Evolutionary conservation across 805 yeast genomes (phyloP), one percentile per base, ranked within the genome.

Genomic region (Ogataea kodamae): DNA sequence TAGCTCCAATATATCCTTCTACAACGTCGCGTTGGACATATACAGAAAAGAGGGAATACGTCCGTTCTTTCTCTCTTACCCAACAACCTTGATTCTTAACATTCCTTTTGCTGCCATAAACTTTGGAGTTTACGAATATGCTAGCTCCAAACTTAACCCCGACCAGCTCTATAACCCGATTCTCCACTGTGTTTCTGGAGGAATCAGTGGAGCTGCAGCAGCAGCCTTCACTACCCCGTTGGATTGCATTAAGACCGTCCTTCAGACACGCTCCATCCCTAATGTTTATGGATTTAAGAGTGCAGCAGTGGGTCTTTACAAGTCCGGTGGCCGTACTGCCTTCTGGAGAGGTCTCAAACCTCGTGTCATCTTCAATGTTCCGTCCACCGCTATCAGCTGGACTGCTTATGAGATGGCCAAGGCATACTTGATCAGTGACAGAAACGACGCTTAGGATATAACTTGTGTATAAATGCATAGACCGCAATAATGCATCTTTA

Each of bases 341-440:
- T 92, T 92, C 57, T 55, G 72, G 51, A 72, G 95, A 48, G 98
- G 98, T 12, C 68, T 87, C 52, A 78, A 81, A 52, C 97, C 98
- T 28, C 77, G 98, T 61, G 78, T 92, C 36, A 78, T 90, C 19
- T 83, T 92, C 46, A 88, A 88, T 59, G 88, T 90, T 57, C 98
- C 98, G 14, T 79, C 94, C 28, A 90, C 97, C 6, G 97, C 97
- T 13, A 88, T 90, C 42, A 80, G 95, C 45, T 90, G 97, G 97
- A 90, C 97, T 2, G 86, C 95, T 17, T 90, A 90, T 61, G 98
- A 90, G 59, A 85, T 89, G 90, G 97, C 96, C 26, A 90, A 90
- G 62, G 80, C 76, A 46, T 69, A 81, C 45, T 61, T 80, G 51
- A 55, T 72, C 13, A 42, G 29, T 19, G 30, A 28, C 29, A 28